Conservation (phyloP, 2,329 filamentous ascomycete species). For the Monosporascus sp. region DNA sequence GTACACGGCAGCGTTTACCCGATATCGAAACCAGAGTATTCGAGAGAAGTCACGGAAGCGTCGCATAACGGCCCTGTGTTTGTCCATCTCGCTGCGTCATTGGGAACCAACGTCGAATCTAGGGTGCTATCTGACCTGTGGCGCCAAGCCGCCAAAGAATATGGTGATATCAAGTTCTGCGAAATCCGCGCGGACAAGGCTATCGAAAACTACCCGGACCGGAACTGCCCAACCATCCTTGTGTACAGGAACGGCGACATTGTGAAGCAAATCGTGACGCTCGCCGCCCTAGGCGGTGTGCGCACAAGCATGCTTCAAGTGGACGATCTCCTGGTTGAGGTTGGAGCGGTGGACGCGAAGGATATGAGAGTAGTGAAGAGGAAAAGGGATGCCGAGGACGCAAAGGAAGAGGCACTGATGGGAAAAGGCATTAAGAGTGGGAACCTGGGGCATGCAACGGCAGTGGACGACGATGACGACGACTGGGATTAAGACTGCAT, state of each 20-base stretch:
- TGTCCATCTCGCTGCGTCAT: conserved; percentile 75
- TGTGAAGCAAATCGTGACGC: conserved; percentile 83
- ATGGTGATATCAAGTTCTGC: conserved; percentile 95
- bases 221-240: conserved; percentile 89
- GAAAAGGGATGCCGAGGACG: conserved; percentile 54
- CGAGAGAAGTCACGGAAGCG: conserved; percentile 84
- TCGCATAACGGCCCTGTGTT: conserved; percentile 65
- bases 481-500: conserved; percentile 52
- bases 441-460: conserved; percentile 39
- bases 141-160: conserved; percentile 76
- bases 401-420: conserved; percentile 51
- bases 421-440: conserved; percentile 48
- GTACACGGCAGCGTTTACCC: conserved; percentile 89
- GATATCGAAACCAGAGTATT: conserved; percentile 90
- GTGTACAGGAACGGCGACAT: conserved; percentile 93
- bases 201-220: conserved; percentile 93
- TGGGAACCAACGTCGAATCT: conserved; percentile 79
- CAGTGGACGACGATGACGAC: conserved; percentile 44
- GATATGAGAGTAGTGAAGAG: conserved; percentile 72
- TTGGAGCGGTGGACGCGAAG: conserved; percentile 72
- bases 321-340: conserved; percentile 73
- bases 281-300: conserved; percentile 71
- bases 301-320: conserved; percentile 68
- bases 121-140: conserved; percentile 79
- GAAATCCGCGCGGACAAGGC: conserved; percentile 89